Base-by-base conservation (phyloP, 805 yeast species). In the Dipodascopsis tothii region DNA sequence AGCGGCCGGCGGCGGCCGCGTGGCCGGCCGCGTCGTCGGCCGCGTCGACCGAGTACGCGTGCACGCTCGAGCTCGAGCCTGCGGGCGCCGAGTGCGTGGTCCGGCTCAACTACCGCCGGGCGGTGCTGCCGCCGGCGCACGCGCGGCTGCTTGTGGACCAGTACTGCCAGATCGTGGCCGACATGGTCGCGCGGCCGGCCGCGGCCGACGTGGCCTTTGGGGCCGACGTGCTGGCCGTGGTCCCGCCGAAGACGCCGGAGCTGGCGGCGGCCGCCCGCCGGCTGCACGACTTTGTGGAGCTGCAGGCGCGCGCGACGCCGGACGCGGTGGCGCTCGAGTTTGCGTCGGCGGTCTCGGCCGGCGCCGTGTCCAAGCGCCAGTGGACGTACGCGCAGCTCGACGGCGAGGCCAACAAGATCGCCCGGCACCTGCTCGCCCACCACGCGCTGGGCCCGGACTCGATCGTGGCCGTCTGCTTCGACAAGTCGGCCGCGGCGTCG, bases 401-500 rank as follows among this genome's bases (percentile, higher is more conserved):
- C 27, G 16, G 25, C 18, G 47, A 46, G n/a, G 45, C 60, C 3
- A 45, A 43, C 37, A 44, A 37, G 21, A 38, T 56, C 21, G 57
- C 58, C 1, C 44, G 43, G 25, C 52, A 18, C 23, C 35, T 55
- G 18, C 21, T 41, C 4, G 14, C 9, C 9, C 25, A n/a, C 21
- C 35, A 35, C 3, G 42, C 28, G 3, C 18, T 48, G 5, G 32
- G 21, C 7, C 37, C 48, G 11, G 35, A 37, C 18, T 45, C 48
- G 22, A 49, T 23, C 1, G 35, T 56, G 11, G 51, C 51, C 11
- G 39, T 49, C 11, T 54, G 56, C 36, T 55, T 56, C 34, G 56
- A 56, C n/a, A 56, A 54, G 36, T 28, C 50, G 30, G 46, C 55
- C 2, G 49, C 47, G 21, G 58, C 60, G 6, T 50, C 56, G 9